A percentile compares a stretch with the other conserved stretches of the same genome.
Evolutionary conservation across 1,284 basidiomycete genomes (phyloP).

Genomic region (Sphaerobolus stellatus): DNA sequence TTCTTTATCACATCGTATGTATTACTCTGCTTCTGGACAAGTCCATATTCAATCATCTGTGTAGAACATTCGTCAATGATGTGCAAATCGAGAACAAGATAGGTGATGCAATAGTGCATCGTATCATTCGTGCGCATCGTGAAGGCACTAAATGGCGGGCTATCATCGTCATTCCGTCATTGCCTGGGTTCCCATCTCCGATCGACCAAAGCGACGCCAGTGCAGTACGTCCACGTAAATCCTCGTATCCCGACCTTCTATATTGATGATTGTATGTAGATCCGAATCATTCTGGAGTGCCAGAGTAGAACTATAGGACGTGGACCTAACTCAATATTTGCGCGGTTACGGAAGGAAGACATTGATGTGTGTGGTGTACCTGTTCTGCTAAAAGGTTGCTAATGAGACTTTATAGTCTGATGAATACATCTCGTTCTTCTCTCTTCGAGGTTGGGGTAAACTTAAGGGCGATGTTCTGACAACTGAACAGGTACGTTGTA

Average conservation of each 20-base stretch:
- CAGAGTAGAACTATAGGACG: slow-evolving; percentile 89
- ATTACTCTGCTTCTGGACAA: slow-evolving; percentile 3
- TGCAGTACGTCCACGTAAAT: slow-evolving; percentile 57
- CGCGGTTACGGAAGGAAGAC: slow-evolving; percentile 80
- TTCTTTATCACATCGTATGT: slow-evolving; percentile 95
- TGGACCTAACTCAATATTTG: slow-evolving; percentile 92
- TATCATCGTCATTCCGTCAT: slow-evolving; percentile 88
- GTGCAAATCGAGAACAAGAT: slow-evolving; percentile 91
- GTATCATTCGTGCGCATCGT: slow-evolving; percentile 87
- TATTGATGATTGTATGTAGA: slow-evolving; percentile 39
- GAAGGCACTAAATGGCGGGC: slow-evolving; percentile 88
- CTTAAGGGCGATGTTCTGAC: slow-evolving; percentile 82
- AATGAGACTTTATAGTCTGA: slow-evolving; percentile 61
- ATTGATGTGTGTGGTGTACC: slow-evolving; percentile 67
- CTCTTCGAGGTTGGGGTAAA: slow-evolving; percentile 92
- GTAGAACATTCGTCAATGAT: slow-evolving; percentile 82
- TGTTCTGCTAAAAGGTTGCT: slow-evolving; percentile 12
- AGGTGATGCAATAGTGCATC: slow-evolving; percentile 89
- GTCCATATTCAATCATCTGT: background rate
- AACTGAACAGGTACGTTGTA: slow-evolving; percentile 72
- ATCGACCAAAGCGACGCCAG: slow-evolving; percentile 92
- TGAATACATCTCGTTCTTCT: slow-evolving; percentile 92
- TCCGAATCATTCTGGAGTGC: slow-evolving; percentile 91
- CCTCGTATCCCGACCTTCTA: background rate
- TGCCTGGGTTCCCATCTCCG: slow-evolving; percentile 93